phyloP scores from a whole-genome alignment of 2,329 filamentous ascomycete genomes.

The Paradendryphiella salina region DNA sequence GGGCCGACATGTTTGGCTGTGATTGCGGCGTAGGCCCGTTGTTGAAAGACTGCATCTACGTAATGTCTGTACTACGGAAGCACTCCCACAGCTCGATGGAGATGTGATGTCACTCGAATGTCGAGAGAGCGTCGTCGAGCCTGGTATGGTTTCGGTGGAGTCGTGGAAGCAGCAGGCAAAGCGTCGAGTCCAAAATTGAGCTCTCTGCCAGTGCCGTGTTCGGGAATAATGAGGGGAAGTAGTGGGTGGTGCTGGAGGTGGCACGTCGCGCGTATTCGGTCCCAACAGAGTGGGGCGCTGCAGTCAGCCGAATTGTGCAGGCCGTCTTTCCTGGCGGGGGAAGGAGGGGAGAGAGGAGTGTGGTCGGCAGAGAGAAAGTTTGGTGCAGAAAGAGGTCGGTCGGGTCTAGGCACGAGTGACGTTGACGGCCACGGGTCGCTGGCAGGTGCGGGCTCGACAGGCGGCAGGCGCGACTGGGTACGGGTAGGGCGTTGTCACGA shows the following conservation, averaged over 20 bases:
- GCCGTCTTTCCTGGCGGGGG: constrained; percentile 20
- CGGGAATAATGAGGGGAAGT: constrained; percentile 20
- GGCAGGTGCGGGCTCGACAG: constrained; percentile 31
- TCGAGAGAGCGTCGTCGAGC: neutral
- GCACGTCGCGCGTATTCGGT: constrained; percentile 30
- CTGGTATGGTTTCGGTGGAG: neutral
- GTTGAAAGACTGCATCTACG: constrained; percentile 35
- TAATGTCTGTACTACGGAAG: constrained; percentile 1
- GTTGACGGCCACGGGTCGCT: constrained; percentile 33
- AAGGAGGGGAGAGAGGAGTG: neutral
- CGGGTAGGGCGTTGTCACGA: constrained; percentile 14
- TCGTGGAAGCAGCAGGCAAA: constrained; percentile 14
- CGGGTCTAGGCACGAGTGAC: constrained; percentile 31
- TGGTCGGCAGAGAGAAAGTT: neutral
- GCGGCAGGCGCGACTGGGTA: constrained; percentile 22
- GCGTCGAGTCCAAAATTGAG: constrained; percentile 8
- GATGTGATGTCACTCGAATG: constrained; percentile 1
- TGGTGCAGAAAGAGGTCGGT: constrained; percentile 9
- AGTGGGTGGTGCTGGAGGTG: constrained; percentile 23
- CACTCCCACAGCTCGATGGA: neutral
- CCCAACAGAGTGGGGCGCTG: constrained; percentile 35
- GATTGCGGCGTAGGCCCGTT: constrained; percentile 28
- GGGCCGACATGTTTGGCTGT: constrained; percentile 66
- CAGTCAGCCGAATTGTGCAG: constrained; percentile 38
- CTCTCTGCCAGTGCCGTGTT: constrained; percentile 10